Evolutionary conservation across 148 eudicot species (phyloP).

Genomic region (Rhododendron ferrugineum): DNA sequence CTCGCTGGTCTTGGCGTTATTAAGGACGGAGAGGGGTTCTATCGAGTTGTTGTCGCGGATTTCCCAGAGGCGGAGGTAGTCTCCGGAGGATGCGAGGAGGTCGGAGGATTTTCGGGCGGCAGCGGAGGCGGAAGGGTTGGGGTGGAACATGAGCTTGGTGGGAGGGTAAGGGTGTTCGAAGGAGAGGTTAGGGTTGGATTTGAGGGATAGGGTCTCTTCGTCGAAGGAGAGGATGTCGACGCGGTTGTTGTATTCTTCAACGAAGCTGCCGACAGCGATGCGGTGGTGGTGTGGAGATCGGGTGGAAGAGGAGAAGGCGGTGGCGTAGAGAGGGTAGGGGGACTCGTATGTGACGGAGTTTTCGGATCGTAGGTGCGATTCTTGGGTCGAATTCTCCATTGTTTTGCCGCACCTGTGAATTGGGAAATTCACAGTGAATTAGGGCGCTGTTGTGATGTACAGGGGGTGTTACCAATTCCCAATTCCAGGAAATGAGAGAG

Average conservation of each 20-base stretch:
- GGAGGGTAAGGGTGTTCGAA: constrained; percentile 88
- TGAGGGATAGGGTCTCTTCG: constrained; percentile 51
- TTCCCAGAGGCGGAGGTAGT: constrained; percentile 58
- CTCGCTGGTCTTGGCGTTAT: constrained; percentile 77
- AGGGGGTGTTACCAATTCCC: neutral
- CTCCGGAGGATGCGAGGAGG: constrained; percentile 70
- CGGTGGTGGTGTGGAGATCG: constrained; percentile 28
- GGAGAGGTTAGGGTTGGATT: constrained; percentile 49
- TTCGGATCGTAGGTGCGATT: constrained; percentile 33
- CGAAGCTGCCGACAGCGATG: constrained; percentile 77
- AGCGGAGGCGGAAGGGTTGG: constrained; percentile 38
- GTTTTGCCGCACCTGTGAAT: too few species aligned
- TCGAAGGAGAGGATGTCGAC: constrained; percentile 67
- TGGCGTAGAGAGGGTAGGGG: constrained; percentile 71
- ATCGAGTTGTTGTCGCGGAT: constrained; percentile 27
- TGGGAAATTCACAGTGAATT: neutral
- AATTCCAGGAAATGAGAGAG: neutral
- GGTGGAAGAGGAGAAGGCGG: constrained; percentile 51
- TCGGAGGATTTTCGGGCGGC: constrained; percentile 19
- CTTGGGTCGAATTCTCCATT: constrained; percentile 50
- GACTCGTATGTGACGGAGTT: constrained; percentile 49
- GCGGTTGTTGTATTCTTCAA: constrained; percentile 73
- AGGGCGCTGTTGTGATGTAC: neutral
- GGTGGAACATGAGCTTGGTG: constrained; percentile 78
- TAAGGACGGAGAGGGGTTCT: constrained; percentile 46